Percentiles rank a stretch among this genome's conserved stretches.
These are phyloP conservation scores for Kwoniella heveanensis DNA, from an alignment of 768 basidiomycete genomes.

Conservation along the genomic window DNA sequence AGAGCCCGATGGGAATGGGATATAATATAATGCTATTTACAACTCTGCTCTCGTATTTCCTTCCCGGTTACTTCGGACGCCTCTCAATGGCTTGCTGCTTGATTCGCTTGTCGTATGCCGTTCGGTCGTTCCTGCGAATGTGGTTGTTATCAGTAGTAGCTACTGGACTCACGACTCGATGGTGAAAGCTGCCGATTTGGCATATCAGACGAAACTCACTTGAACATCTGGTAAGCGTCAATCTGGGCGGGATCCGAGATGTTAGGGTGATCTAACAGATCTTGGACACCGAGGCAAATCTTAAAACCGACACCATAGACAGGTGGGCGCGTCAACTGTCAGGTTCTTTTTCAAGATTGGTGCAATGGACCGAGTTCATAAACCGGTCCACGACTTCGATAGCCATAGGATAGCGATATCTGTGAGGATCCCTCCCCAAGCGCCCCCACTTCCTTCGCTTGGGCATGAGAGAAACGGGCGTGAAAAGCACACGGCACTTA, in stretches of 20 bases:
- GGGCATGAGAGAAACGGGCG: too few species aligned
- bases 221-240: conserved; percentile 98
- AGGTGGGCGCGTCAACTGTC: not conserved
- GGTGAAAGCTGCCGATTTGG: too few species aligned
- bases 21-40: not conserved
- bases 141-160: conserved; percentile 16
- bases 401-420: too few species aligned
- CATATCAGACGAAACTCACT: conserved; percentile 76
- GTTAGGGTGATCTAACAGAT: conserved; percentile 91
- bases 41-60: not conserved
- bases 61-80: conserved; percentile 68
- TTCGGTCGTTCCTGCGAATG: conserved; percentile 77
- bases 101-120: conserved; percentile 84
- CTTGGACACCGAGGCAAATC: conserved; percentile 95
- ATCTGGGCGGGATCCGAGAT: conserved; percentile 97
- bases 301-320: conserved; percentile 52
- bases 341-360: too few species aligned
- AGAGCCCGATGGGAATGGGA: conserved; percentile 3
- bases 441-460: too few species aligned
- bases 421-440: too few species aligned
- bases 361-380: too few species aligned
- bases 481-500: conserved; percentile 44
- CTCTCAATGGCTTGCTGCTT: conserved; percentile 86
- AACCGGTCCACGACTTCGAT: too few species aligned
- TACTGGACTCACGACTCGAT: not conserved